A percentile compares a stretch with the other conserved stretches of the same genome.
Evolutionary conservation across 2,329 filamentous ascomycete genomes (phyloP).

Genomic region (Aspergillus eucalypticola): DNA sequence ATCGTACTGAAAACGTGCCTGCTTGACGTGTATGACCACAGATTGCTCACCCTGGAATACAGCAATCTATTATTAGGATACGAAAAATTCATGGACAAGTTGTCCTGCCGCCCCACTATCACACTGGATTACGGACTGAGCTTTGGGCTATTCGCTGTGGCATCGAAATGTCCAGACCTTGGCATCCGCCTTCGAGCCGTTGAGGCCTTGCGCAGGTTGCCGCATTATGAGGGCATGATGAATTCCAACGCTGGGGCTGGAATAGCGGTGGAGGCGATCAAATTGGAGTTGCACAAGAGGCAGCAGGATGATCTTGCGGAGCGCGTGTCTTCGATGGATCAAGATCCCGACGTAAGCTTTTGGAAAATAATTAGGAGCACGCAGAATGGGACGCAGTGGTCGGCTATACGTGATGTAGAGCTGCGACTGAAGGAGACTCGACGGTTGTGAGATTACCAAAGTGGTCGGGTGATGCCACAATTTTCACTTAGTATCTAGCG

Average conservation of each 20-base stretch:
- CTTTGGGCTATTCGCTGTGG: conserved; percentile 14
- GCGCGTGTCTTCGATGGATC: too few relatives aligned
- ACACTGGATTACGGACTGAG: conserved; percentile 12
- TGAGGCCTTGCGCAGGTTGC: conserved; percentile 13
- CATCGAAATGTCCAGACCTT: conserved; percentile 15
- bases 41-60: conserved; percentile 11
- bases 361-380: too few relatives aligned
- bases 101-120: conserved; percentile 12
- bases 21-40: conserved; percentile 2
- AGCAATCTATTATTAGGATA: not conserved
- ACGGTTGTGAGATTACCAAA: too few relatives aligned
- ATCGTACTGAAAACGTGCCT: conserved; percentile 15
- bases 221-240: conserved; percentile 20
- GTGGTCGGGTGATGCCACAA: too few relatives aligned
- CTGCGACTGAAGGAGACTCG: too few relatives aligned
- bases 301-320: not conserved
- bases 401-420: too few relatives aligned
- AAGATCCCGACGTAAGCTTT: too few relatives aligned
- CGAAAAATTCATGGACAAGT: conserved; percentile 8
- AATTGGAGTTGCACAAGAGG: conserved; percentile 2
- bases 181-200: conserved; percentile 16
- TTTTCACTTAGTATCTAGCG: too few relatives aligned
- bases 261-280: conserved; percentile 9
- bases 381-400: too few relatives aligned
- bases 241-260: conserved; percentile 16